Percentiles rank a stretch among this genome's conserved stretches.
These are phyloP conservation scores for Carex littledalei DNA, from an alignment of 176 grass and related monocot species.

Conservation along the genomic window DNA sequence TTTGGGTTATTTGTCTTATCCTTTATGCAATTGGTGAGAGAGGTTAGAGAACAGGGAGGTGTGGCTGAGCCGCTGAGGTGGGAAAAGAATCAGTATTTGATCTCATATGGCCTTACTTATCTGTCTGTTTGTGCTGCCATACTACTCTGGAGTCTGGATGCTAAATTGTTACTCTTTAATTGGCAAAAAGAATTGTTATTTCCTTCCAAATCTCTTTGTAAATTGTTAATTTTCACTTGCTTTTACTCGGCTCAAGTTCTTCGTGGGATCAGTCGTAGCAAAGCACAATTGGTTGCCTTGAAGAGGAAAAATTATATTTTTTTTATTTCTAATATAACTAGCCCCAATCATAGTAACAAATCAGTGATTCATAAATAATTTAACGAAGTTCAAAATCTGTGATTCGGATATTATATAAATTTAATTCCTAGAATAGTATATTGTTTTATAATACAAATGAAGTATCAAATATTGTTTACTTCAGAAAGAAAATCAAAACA, in stretches of 20 bases:
- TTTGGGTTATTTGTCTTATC: constrained; percentile 19
- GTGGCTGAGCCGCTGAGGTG: neutral
- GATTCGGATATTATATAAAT: neutral
- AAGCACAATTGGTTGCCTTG: neutral
- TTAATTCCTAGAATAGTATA: neutral
- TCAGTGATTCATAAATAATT: too few species aligned
- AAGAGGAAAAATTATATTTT: neutral
- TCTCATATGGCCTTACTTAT: constrained; percentile 13
- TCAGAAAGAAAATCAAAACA: neutral
- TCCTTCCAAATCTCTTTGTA: neutral
- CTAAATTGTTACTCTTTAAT: neutral
- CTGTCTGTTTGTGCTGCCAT: neutral
- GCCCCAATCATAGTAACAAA: too few species aligned
- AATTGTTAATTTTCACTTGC: neutral
- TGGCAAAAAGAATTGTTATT: neutral
- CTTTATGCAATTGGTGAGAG: constrained; percentile 10
- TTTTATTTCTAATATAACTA: too few species aligned
- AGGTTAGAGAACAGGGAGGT: neutral
- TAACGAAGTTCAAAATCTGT: too few species aligned
- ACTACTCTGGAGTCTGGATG: neutral
- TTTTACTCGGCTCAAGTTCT: neutral
- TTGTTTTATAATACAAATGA: neutral
- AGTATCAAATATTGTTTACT: neutral
- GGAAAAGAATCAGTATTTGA: constrained; percentile 13
- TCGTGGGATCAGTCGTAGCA: neutral